A percentile compares a stretch with the other conserved stretches of the same genome.
Conservation (phyloP, 176 grass and related monocot species). For the Phoenix dactylifera region DNA sequence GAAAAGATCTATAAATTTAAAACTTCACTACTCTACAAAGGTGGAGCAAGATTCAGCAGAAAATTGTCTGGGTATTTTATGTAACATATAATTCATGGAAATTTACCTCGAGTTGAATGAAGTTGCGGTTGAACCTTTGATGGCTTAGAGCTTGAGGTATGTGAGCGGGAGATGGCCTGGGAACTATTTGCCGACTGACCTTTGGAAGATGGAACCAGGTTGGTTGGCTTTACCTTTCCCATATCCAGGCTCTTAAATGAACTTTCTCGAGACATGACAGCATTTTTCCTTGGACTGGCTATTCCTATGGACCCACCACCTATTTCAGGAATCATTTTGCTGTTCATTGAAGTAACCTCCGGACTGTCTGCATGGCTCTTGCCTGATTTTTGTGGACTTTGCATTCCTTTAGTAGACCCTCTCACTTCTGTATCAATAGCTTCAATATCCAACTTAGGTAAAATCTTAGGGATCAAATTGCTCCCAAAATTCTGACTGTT, state of each 20-base stretch:
- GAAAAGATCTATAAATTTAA: constrained; percentile 14
- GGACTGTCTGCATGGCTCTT: constrained; percentile 29
- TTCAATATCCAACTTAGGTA: constrained; percentile 27
- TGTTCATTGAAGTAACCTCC: neutral
- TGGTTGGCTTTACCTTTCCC: constrained; percentile 22
- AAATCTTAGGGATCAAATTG: constrained; percentile 15
- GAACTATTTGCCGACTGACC: constrained; percentile 36
- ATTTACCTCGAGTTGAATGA: constrained; percentile 67
- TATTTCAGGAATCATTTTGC: constrained; percentile 5
- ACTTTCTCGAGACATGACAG: constrained; percentile 27
- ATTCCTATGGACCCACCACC: constrained; percentile 26
- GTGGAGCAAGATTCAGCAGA: neutral
- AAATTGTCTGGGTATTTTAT: no score
- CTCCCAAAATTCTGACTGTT: constrained; percentile 34
- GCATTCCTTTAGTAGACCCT: constrained; percentile 28
- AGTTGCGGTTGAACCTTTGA: constrained; percentile 44
- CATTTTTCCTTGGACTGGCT: constrained; percentile 31
- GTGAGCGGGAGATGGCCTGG: constrained; percentile 37
- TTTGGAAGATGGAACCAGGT: constrained; percentile 23
- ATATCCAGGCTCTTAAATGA: constrained; percentile 42
- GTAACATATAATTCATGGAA: neutral
- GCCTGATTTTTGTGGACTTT: constrained; percentile 35
- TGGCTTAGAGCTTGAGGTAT: constrained; percentile 32
- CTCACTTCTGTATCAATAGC: constrained; percentile 17
- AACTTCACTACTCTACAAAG: neutral